Evolutionary conservation across 83 land plant genomes (phyloP).

Genomic region (Picea engelmannii): DNA sequence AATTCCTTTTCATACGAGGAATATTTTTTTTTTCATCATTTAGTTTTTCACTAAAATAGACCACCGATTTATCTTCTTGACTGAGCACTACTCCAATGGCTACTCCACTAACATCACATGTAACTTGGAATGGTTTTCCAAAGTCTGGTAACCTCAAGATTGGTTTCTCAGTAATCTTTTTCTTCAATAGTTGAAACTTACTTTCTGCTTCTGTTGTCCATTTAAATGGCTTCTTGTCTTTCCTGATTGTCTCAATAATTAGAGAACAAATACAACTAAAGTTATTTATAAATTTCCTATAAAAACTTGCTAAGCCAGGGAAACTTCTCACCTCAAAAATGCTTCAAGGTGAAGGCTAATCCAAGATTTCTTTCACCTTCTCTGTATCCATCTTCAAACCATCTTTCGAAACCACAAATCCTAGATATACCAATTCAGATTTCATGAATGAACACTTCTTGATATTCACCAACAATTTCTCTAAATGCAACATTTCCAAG

Average conservation of each 20-base stretch:
- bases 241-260: neutral
- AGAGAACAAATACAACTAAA: neutral
- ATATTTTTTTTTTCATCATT: neutral
- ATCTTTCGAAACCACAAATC: neutral
- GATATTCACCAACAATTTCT: neutral
- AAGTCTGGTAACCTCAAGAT: no score
- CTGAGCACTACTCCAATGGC: conserved; percentile 17
- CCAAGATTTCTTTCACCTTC: neutral
- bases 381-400: neutral
- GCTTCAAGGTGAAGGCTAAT: neutral
- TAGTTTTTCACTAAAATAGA: neutral
- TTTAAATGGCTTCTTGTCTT: neutral
- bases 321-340: neutral
- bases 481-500: neutral
- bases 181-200: no score
- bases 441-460: neutral
- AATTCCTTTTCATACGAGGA: conserved; percentile 13
- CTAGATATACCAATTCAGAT: neutral
- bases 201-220: neutral
- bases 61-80: neutral
- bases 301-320: neutral
- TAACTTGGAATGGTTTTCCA: neutral
- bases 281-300: neutral
- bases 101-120: conserved; percentile 20
- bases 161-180: no score